These are phyloP conservation scores for Cyberlindnera japonica DNA, from an alignment of 805 yeast genomes.

Conservation along the genomic window DNA sequence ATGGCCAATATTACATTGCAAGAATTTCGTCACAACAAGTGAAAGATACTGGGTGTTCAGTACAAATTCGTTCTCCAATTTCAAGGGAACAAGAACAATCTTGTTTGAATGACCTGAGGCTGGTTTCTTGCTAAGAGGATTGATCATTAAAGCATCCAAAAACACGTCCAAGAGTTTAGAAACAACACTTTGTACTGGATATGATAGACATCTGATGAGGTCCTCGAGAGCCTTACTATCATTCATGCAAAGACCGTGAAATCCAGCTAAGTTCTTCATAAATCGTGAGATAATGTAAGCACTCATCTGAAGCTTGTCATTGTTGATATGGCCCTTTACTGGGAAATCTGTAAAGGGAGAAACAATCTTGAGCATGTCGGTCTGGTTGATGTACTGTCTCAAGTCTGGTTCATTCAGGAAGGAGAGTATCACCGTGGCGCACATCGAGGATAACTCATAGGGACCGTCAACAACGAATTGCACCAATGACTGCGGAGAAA, in stretches of 20 bases:
- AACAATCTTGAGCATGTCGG: constrained; percentile 58
- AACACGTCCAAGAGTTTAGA: constrained; percentile 68
- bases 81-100: constrained; percentile 26
- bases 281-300: constrained; percentile 57
- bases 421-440: constrained; percentile 45
- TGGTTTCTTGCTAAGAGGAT: constrained; percentile 38
- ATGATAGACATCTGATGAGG: constrained; percentile 57
- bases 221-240: constrained; percentile 52
- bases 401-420: constrained; percentile 56
- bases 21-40: constrained; percentile 49
- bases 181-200: constrained; percentile 53
- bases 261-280: constrained; percentile 73
- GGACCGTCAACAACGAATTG: constrained; percentile 54
- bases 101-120: constrained; percentile 13
- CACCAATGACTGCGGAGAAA: constrained; percentile 38
- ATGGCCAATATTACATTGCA: constrained; percentile 51
- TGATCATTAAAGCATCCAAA: constrained; percentile 60
- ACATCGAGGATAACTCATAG: constrained; percentile 39
- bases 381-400: constrained; percentile 50
- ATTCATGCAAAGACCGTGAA: constrained; percentile 58
- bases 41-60: constrained; percentile 65
- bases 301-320: constrained; percentile 55
- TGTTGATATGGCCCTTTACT: constrained; percentile 41
- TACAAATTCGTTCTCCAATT: constrained; percentile 39
- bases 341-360: constrained; percentile 70